Percentiles rank a stretch among this genome's conserved stretches.
These are phyloP conservation scores for Orbilia brochopaga DNA, from an alignment of 2,329 filamentous ascomycete species.

Conservation along the genomic window DNA sequence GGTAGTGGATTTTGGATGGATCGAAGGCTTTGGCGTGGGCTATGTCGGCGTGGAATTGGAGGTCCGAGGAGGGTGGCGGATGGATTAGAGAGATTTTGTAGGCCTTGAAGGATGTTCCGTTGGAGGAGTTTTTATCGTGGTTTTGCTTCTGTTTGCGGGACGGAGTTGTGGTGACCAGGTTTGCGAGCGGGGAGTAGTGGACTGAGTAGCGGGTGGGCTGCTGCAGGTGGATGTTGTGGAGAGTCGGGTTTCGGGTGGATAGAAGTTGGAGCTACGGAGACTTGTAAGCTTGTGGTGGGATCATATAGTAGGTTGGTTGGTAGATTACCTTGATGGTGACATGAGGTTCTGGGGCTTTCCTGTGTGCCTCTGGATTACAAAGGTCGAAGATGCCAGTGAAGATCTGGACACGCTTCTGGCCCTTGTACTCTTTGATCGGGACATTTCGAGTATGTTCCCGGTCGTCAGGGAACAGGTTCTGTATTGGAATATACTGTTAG, in stretches of 20 bases:
- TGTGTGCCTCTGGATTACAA: constrained; percentile 32
- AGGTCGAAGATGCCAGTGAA: constrained; percentile 42
- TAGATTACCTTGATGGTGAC: constrained; percentile 31
- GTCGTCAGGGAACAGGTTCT: constrained; percentile 27
- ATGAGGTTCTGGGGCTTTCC: constrained; percentile 21
- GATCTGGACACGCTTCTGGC: constrained; percentile 38
- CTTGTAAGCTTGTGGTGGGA: background rate
- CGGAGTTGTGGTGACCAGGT: constrained; percentile 36
- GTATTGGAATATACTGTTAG: constrained; percentile 1
- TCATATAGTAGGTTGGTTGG: background rate
- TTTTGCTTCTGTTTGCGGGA: constrained; percentile 21
- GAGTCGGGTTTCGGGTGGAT: constrained; percentile 1
- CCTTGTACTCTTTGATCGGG: constrained; percentile 34
- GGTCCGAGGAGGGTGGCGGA: constrained; percentile 21
- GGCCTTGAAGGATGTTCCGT: constrained; percentile 39
- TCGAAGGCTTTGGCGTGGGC: constrained; percentile 45
- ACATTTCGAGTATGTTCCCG: constrained; percentile 24
- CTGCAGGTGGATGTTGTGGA: constrained; percentile 9
- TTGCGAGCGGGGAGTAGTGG: constrained; percentile 42
- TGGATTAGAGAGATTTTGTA: constrained; percentile 46
- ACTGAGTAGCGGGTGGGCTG: constrained; percentile 41
- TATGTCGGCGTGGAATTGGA: constrained; percentile 34
- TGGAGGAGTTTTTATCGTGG: constrained; percentile 4
- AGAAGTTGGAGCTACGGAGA: constrained; percentile 30
- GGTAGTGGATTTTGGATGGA: constrained; percentile 43